A percentile compares a stretch with the other conserved stretches of the same genome.
phyloP scores from a whole-genome alignment of 1,139 yeast genomes.

The Spencermartinsiella ligniputridi region DNA sequence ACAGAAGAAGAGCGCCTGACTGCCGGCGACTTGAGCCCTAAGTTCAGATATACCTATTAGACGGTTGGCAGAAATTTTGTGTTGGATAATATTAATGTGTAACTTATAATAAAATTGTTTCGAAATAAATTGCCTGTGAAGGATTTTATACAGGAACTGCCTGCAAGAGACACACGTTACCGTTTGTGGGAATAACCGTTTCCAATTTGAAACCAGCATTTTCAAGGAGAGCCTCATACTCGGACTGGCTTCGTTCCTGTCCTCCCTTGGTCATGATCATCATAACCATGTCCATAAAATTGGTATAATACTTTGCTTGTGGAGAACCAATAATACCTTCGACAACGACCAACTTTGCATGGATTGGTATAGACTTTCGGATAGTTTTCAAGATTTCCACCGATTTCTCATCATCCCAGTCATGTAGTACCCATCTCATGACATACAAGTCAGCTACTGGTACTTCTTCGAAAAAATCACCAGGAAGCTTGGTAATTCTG shows the following conservation, averaged over 20 bases:
- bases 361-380: not conserved
- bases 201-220: not conserved
- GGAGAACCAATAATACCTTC: not conserved
- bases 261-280: not conserved
- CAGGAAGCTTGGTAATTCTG: not conserved
- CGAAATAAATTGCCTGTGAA: too few relatives aligned
- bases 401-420: not conserved
- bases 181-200: not conserved
- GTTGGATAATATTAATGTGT: too few relatives aligned
- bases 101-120: too few relatives aligned
- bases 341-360: not conserved
- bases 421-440: not conserved
- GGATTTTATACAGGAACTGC: not conserved
- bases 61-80: too few relatives aligned
- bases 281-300: not conserved
- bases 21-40: constrained; percentile 66
- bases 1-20: constrained; percentile 44
- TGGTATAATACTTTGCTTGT: not conserved
- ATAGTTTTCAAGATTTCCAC: not conserved
- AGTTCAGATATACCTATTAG: constrained; percentile 46
- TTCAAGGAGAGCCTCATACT: not conserved
- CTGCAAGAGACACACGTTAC: not conserved
- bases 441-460: not conserved
- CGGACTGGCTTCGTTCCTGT: not conserved
- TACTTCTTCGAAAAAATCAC: not conserved